phyloP scores from a whole-genome alignment of 306 rosid genomes.

The Cicer cuneatum region DNA sequence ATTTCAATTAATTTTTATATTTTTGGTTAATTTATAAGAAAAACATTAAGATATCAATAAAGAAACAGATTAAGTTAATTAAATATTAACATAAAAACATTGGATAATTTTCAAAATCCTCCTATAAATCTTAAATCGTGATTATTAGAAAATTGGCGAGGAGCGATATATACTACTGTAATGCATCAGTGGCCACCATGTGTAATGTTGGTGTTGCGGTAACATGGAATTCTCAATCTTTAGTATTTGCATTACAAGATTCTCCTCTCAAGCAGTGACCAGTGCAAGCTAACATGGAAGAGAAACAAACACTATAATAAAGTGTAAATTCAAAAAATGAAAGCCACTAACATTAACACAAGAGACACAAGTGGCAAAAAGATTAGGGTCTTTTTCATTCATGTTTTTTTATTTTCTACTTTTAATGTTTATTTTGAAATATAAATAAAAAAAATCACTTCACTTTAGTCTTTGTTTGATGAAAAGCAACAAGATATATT shows the following conservation, averaged over 20 bases:
- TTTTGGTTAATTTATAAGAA: too few relatives aligned
- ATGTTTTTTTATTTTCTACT: neutral
- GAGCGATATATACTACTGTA: too few relatives aligned
- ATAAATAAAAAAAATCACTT: neutral
- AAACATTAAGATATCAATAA: too few relatives aligned
- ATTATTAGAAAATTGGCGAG: too few relatives aligned
- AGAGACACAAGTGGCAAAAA: conserved; percentile 35
- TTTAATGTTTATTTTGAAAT: neutral
- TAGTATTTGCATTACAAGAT: conserved; percentile 35
- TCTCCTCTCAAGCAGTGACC: conserved; percentile 11
- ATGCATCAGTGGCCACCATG: conserved; percentile 14
- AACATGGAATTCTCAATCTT: conserved; percentile 33
- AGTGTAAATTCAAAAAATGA: neutral
- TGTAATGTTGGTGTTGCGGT: conserved; percentile 9
- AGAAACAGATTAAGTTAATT: too few relatives aligned
- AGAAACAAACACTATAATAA: conserved; percentile 28
- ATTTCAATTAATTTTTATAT: too few relatives aligned
- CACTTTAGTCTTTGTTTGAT: neutral
- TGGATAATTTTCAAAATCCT: too few relatives aligned
- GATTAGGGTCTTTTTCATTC: neutral
- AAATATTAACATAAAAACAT: too few relatives aligned
- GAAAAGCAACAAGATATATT: too few relatives aligned
- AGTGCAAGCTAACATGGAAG: neutral
- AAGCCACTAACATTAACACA: conserved; percentile 7
- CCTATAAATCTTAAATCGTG: too few relatives aligned